A percentile compares a stretch with the other conserved stretches of the same genome.
phyloP scores from a whole-genome alignment of 805 yeast genomes.

The Kluyveromyces wickerhamii region DNA sequence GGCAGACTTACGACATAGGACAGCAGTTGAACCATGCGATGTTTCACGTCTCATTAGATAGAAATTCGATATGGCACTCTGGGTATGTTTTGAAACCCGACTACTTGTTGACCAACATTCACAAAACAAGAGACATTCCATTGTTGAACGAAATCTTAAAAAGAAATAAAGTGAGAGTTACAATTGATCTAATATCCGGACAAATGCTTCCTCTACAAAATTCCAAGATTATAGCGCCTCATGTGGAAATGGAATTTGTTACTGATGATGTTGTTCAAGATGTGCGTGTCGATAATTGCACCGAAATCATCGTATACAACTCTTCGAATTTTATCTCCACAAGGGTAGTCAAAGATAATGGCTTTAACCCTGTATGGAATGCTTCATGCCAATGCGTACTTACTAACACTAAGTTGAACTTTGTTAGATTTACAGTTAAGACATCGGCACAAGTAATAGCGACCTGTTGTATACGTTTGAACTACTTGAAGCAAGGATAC shows the following conservation, averaged over 20 bases:
- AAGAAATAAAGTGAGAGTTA: conserved; percentile 15
- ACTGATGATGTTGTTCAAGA: conserved; percentile 17
- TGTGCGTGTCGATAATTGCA: conserved; percentile 17
- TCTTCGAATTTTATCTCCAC: conserved; percentile 15
- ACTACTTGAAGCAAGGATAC: conserved; percentile 67
- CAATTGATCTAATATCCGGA: conserved; percentile 59
- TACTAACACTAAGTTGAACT: conserved; percentile 39
- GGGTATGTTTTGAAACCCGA: conserved; percentile 81
- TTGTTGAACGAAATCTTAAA: conserved; percentile 13
- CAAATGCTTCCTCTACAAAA: conserved; percentile 64
- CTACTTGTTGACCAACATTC: conserved; percentile 30
- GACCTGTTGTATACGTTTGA: conserved; percentile 48
- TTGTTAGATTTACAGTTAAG: conserved; percentile 46
- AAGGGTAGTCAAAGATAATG: conserved; percentile 48
- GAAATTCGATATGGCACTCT: conserved; percentile 24
- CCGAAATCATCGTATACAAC: conserved; percentile 8
- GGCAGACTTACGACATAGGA: conserved; percentile 90
- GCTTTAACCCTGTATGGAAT: conserved; percentile 85
- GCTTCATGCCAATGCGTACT: conserved; percentile 38
- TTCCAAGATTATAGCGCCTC: conserved; percentile 39
- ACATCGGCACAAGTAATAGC: conserved; percentile 45
- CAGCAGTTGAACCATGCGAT: conserved; percentile 82
- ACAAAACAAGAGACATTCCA: conserved; percentile 22
- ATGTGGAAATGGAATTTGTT: conserved; percentile 19
- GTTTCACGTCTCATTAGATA: conserved; percentile 49